Percentiles rank a stretch among this genome's conserved stretches.
Evolutionary conservation across 208 protist species (phyloP).

Genomic region (Kentomonas sorsogonicus): DNA sequence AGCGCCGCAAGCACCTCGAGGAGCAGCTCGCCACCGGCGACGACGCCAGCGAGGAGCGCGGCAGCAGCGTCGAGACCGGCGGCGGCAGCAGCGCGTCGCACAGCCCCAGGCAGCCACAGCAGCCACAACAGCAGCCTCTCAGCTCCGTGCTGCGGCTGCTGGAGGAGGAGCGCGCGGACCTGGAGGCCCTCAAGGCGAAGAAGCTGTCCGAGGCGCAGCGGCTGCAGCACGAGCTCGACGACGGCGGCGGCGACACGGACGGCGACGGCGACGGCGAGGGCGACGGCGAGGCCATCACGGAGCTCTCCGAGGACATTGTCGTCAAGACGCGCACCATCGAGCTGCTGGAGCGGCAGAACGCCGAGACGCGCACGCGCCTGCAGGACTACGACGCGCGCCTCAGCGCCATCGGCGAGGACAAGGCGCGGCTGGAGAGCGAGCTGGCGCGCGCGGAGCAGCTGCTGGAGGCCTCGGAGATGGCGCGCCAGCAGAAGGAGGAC

Average conservation of each 20-base stretch:
- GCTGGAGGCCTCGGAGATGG: slow-evolving; percentile 46
- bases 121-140: slow-evolving; percentile 5
- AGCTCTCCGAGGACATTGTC: slow-evolving; percentile 22
- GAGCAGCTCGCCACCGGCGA: slow-evolving; percentile 21
- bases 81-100: not conserved
- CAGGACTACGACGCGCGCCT: slow-evolving; percentile 26
- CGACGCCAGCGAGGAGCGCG: slow-evolving; percentile 4
- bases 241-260: not conserved
- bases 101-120: not conserved
- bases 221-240: slow-evolving; percentile 10
- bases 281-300: not conserved
- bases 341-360: slow-evolving; percentile 32
- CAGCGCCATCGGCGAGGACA: slow-evolving; percentile 17
- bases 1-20: slow-evolving; percentile 66
- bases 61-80: not conserved
- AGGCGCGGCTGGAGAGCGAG: slow-evolving; percentile 34
- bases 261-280: not conserved
- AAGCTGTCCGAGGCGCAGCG: slow-evolving; percentile 15
- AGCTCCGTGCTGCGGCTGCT: slow-evolving; percentile 13
- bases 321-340: slow-evolving; percentile 18
- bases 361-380: slow-evolving; percentile 25
- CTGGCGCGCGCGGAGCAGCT: slow-evolving; percentile 27
- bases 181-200: slow-evolving; percentile 19
- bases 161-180: slow-evolving; percentile 25
- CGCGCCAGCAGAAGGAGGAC: slow-evolving; percentile 27